Evolutionary conservation across 345 rosid genomes (phyloP).

Genomic region (Mangifera indica): DNA sequence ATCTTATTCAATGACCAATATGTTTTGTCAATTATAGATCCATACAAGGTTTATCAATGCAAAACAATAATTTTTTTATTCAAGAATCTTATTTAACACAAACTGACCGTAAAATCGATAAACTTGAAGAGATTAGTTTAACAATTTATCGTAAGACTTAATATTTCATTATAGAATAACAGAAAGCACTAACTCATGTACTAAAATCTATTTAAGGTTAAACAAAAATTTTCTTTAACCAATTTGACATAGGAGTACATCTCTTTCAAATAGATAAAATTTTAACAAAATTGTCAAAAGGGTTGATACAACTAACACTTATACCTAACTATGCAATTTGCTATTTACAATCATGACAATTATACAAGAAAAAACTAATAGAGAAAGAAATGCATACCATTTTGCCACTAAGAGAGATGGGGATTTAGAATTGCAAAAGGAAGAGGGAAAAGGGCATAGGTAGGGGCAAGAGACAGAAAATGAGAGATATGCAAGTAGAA

Average conservation of each 20-base stretch:
- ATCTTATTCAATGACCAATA: neutral
- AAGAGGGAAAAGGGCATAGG: slow-evolving; percentile 9
- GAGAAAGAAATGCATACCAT: slow-evolving; percentile 27
- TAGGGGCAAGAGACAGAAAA: slow-evolving; percentile 20
- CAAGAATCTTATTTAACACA: too few species aligned
- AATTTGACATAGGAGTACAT: neutral
- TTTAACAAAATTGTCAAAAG: neutral
- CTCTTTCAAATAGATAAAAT: neutral
- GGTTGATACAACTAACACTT: neutral
- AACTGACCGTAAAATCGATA: too few species aligned
- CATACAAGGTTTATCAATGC: too few species aligned
- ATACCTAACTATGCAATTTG: neutral
- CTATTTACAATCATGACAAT: neutral
- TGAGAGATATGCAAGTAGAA: slow-evolving; percentile 19
- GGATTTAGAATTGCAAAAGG: slow-evolving; percentile 5
- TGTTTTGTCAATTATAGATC: neutral
- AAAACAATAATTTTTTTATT: too few species aligned
- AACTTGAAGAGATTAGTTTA: too few species aligned
- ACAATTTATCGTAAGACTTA: too few species aligned
- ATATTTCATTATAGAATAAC: too few species aligned
- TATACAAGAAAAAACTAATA: neutral
- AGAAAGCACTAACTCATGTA: too few species aligned
- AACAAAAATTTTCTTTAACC: neutral
- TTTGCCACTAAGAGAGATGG: slow-evolving; percentile 31
- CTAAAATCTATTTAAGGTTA: too few species aligned